phyloP scores from a whole-genome alignment of 257 asterid species.

The Solanum medicagineum region DNA sequence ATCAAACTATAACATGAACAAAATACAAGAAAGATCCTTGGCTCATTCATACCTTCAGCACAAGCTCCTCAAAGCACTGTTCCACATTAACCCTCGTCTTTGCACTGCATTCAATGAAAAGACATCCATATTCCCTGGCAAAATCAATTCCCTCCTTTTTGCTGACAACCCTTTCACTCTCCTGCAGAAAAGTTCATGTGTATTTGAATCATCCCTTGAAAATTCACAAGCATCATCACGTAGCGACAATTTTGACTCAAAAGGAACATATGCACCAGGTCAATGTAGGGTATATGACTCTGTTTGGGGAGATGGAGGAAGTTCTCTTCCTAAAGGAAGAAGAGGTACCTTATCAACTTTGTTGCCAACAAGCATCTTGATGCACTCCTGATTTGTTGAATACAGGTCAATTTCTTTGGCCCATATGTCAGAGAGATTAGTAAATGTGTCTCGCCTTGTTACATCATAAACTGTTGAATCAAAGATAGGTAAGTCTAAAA shows the following conservation, averaged over 20 bases:
- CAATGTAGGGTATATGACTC: neutral
- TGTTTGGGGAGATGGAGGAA: neutral
- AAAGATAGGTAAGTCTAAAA: neutral
- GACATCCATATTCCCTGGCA: slow-evolving; percentile 84
- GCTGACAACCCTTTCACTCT: slow-evolving; percentile 80
- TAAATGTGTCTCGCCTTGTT: slow-evolving; percentile 77
- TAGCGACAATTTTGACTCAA: neutral
- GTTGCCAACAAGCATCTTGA: slow-evolving; percentile 95
- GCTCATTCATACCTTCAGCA: slow-evolving; percentile 47
- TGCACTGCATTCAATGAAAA: slow-evolving; percentile 95
- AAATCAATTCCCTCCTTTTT: slow-evolving; percentile 78
- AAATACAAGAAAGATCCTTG: neutral
- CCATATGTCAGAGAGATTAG: slow-evolving; percentile 84
- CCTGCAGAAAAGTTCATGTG: slow-evolving; percentile 23
- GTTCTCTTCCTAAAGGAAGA: neutral
- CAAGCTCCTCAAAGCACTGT: slow-evolving; percentile 94
- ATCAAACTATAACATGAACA: neutral
- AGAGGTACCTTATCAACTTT: slow-evolving; percentile 76
- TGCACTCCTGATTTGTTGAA: slow-evolving; percentile 81
- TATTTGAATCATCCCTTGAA: neutral
- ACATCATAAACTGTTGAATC: slow-evolving; percentile 70
- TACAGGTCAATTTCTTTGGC: slow-evolving; percentile 82
- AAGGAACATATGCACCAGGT: neutral
- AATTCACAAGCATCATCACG: neutral
- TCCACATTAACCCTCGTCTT: slow-evolving; percentile 86